Percentiles rank a stretch among this genome's conserved stretches.
Conservation (phyloP, 2,329 filamentous ascomycete genomes). For the Ampelomyces quisqualis region DNA sequence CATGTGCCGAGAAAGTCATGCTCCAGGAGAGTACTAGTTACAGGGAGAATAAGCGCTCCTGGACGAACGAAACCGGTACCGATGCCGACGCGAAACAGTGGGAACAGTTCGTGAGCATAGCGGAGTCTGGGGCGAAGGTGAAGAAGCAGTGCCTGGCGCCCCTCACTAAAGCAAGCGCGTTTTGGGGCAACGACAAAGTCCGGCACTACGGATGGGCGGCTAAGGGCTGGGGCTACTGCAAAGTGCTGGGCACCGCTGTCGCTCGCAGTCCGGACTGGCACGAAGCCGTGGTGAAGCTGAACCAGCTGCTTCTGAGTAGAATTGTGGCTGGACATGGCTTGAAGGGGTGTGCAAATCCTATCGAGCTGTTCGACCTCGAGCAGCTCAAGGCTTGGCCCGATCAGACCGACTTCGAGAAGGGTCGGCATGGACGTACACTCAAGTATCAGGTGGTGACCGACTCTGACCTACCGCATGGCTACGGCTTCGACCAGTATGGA, state of each 20-base stretch:
- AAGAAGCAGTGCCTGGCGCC: slow-evolving; percentile 13
- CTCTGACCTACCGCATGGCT: slow-evolving; percentile 8
- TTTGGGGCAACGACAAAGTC: slow-evolving; percentile 12
- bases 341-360: slow-evolving; percentile 3
- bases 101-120: slow-evolving; percentile 12
- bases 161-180: slow-evolving; percentile 11
- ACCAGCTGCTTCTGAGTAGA: slow-evolving; percentile 8
- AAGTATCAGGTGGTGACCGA: slow-evolving; percentile 4
- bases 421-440: slow-evolving; percentile 3
- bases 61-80: neutral
- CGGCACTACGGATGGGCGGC: slow-evolving; percentile 10
- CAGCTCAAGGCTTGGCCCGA: slow-evolving; percentile 7
- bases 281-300: slow-evolving; percentile 13
- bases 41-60: neutral
- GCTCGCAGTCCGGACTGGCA: slow-evolving; percentile 7
- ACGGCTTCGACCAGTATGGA: slow-evolving; percentile 10
- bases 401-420: slow-evolving; percentile 6
- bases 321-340: slow-evolving; percentile 2
- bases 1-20: slow-evolving; percentile 3
- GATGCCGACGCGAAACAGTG: slow-evolving; percentile 9
- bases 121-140: slow-evolving; percentile 2
- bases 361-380: slow-evolving; percentile 8
- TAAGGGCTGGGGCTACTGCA: slow-evolving; percentile 11
- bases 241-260: slow-evolving; percentile 13
- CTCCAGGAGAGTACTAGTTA: slow-evolving; percentile 4